Evolutionary conservation across 208 protist genomes (phyloP).

Genomic region (Wallacemonas sp.): DNA sequence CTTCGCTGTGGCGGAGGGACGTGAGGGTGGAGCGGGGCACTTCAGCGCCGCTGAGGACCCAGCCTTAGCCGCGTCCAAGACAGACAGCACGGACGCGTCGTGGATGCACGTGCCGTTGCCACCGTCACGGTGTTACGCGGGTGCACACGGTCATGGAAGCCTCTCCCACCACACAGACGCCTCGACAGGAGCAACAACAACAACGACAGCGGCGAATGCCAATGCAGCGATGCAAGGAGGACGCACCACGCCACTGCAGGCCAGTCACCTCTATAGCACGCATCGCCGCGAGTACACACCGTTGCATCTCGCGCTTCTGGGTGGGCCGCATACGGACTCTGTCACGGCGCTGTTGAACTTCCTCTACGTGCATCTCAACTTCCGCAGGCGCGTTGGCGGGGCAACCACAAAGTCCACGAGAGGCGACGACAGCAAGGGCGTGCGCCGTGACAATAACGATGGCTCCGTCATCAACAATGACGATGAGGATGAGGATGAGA

Average conservation of each 20-base stretch:
- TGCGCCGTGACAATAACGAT: too few relatives aligned
- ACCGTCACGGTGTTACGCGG: not conserved
- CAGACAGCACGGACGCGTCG: too few relatives aligned
- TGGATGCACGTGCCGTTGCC: slow-evolving; percentile 1
- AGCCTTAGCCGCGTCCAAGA: too few relatives aligned
- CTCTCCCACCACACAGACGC: not conserved
- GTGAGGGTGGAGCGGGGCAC: too few relatives aligned
- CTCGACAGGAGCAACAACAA: not conserved
- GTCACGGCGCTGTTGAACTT: slow-evolving; percentile 48
- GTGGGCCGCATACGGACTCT: slow-evolving; percentile 33
- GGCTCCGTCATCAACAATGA: too few relatives aligned
- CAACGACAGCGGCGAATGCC: too few relatives aligned
- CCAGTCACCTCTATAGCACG: slow-evolving; percentile 33
- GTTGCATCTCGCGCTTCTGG: slow-evolving; percentile 66
- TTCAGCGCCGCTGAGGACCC: too few relatives aligned
- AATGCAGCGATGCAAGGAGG: too few relatives aligned
- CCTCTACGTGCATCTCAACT: slow-evolving; percentile 30
- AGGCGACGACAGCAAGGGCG: not conserved
- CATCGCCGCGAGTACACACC: slow-evolving; percentile 62
- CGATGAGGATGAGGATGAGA: too few relatives aligned
- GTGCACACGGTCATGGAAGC: not conserved
- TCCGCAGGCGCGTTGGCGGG: not conserved
- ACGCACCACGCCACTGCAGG: not conserved
- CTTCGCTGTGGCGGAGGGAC: not conserved
- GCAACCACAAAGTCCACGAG: too few relatives aligned